A percentile compares a stretch with the other conserved stretches of the same genome.
phyloP scores from a whole-genome alignment of 441 rosid species.

The Rhodomyrtus psidioides region DNA sequence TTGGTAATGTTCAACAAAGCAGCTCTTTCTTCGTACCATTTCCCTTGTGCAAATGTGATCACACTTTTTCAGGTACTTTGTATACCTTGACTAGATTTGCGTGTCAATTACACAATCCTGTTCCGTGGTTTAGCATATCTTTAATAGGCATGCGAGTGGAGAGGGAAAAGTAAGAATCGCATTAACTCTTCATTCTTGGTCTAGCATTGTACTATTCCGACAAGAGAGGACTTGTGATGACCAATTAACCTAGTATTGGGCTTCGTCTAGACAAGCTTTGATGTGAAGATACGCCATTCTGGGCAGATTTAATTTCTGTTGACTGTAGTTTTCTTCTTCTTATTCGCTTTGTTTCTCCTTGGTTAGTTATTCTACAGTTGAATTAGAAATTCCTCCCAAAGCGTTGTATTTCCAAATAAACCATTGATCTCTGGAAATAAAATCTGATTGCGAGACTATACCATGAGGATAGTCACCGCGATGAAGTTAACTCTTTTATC shows the following conservation, averaged over 20 bases:
- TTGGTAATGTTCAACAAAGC: conserved; percentile 92
- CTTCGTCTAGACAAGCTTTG: neutral
- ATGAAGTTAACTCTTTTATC: neutral
- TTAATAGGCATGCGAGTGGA: neutral
- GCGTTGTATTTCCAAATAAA: neutral
- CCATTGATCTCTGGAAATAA: neutral
- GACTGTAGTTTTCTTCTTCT: neutral
- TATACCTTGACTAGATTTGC: neutral
- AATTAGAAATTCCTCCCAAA: neutral
- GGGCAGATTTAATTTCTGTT: neutral
- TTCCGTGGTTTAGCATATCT: neutral
- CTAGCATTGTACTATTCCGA: neutral
- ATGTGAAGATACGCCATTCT: neutral
- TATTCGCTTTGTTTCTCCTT: neutral
- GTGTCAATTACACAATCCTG: neutral
- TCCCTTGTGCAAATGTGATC: conserved; percentile 76
- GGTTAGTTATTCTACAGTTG: neutral
- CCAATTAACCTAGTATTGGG: neutral
- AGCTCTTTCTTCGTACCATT: conserved; percentile 80
- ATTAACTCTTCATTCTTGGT: neutral
- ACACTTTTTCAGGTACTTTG: conserved; percentile 68
- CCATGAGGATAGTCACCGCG: neutral
- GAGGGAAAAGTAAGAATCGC: neutral
- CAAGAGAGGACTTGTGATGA: neutral
- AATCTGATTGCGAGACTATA: neutral